phyloP scores from a whole-genome alignment of 768 basidiomycete genomes.

The Phylloporus sp. region DNA sequence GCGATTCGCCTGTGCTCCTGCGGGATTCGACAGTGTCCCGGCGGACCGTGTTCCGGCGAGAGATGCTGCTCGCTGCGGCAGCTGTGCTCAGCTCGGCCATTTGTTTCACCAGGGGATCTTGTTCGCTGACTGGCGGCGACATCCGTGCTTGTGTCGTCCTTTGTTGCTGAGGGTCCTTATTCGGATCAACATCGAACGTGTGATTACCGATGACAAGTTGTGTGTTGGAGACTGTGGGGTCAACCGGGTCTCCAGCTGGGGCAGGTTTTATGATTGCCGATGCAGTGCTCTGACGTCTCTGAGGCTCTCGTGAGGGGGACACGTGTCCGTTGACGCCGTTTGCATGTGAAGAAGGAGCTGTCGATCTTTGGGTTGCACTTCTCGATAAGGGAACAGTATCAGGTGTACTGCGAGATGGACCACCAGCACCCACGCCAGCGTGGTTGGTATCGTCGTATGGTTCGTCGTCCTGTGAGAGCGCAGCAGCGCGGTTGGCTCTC shows the following conservation, averaged over 20 bases:
- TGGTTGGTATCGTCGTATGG: conserved; percentile 45
- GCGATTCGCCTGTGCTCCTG: conserved; percentile 22
- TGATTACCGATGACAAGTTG: conserved; percentile 59
- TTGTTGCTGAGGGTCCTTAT: conserved; percentile 58
- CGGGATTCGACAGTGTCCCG: conserved; percentile 25
- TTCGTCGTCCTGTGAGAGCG: conserved; percentile 41
- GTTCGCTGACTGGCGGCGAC: conserved; percentile 36
- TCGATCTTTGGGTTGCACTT: conserved; percentile 30
- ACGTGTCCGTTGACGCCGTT: conserved; percentile 31
- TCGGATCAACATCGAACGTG: conserved; percentile 64
- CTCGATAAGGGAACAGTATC: conserved; percentile 28
- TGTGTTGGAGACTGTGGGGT: conserved; percentile 61
- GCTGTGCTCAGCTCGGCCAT: conserved; percentile 50
- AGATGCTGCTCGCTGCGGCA: conserved; percentile 16
- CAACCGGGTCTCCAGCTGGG: conserved; percentile 51
- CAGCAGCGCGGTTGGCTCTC: conserved; percentile 23
- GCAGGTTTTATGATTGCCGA: conserved; percentile 25
- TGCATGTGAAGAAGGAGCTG: conserved; percentile 28
- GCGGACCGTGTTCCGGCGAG: conserved; percentile 24
- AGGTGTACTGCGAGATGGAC: conserved; percentile 32
- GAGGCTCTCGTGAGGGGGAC: conserved; percentile 22
- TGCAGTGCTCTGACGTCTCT: conserved; percentile 26
- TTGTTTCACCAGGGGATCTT: conserved; percentile 65
- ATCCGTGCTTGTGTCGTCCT: conserved; percentile 12
- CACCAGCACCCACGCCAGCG: conserved; percentile 71